Evolutionary conservation across 2,329 filamentous ascomycete species (phyloP), one percentile per base, ranked within the genome.

Genomic region (Botrytis tulipae): DNA sequence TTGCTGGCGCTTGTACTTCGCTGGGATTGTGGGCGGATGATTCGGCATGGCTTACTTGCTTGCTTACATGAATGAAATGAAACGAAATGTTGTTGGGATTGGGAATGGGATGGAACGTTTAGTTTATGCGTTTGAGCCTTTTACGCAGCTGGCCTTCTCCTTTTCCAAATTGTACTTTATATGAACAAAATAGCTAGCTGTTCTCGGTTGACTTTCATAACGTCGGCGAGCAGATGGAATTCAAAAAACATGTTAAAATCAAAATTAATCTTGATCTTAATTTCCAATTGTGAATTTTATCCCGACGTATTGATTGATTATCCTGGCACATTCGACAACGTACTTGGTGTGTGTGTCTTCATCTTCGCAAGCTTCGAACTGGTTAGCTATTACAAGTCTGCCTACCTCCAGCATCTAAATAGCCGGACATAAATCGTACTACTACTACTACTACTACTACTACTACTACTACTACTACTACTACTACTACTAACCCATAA

Each of bases 1-100:
- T 57, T 68, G 35, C 65, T 54, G 65, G 65, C 65, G 46, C 65
- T 68, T 68, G 65, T 68, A 54, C 65, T 68, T 68, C 35, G 35
- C 46, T 68, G 46, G 46, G 46, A 67, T 54, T 40, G 51, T 61
- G 25, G 48, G 32, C 8, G 25, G 35, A n/a, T n/a, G 48, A 32
- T 51, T 68, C 42, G 66, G 48, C 25, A 57, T 57, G 32, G 32
- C 35, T 67, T 54, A 25, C 65, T 51, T 66, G 32, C 63, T 42
- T 68, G 32, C 63, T 40, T 37, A 67, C 32, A 54, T 68, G 65
- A 68, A 54, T 54, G 66, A 57, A 42, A 42, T 9, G 66, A 42
- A 68, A 46, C 42, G 42, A 48, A 37, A 48, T 66, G 61, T 54
- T n/a, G 48, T 32, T 54, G n/a, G 51, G 51, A 18, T 3, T 62